Base-by-base conservation (phyloP, 2,329 filamentous ascomycete species). In the Fusarium poae region DNA sequence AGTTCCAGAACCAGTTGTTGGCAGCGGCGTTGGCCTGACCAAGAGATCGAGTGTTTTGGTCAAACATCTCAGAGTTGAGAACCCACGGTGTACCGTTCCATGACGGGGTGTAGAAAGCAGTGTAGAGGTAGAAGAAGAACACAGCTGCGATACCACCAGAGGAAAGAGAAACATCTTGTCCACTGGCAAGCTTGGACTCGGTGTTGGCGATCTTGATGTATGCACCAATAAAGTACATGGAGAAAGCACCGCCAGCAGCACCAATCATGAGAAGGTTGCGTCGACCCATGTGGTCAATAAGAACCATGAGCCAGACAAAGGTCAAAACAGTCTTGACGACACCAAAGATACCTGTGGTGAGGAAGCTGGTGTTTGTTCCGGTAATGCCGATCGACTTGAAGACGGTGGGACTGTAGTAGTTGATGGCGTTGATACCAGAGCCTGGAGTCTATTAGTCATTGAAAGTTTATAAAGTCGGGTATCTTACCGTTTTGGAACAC, bases 81-180 rank as follows among this genome's bases (percentile, higher is more conserved):
- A 94, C 90, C 91, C 91, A 94, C 0, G 91, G 91, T 0, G 89
- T 91, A 3, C 89, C 90, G 74, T 92, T 92, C 90, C 89, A 92
- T 0, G 86, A 86, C 0, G 87, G 90, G 0, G 89, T 92, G 79
- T 93, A 94, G 77, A 90, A 89, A 0, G 85, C 87, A 4, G 74
- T 77, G 70, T 76, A 77, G 9, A 78, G 68, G 79, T 91, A 89
- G 79, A 89, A 89, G 77, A 88, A 83, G 79, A 91, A 90, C 4
- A 91, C 87, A 62, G 91, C 91, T 8, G 87, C 82, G 62, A 90
- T 90, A 21, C 88, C 89, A 3, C 91, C 89, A 0, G 76, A 62
- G 0, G 72, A 71, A 0, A 77, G 62, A 0, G 35, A 50, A 2
- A 57, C 51, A 7, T 56, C 76, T 37, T 85, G 75, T 2, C 82